phyloP scores from a whole-genome alignment of 768 basidiomycete species.

The Amyloporia xantha region DNA sequence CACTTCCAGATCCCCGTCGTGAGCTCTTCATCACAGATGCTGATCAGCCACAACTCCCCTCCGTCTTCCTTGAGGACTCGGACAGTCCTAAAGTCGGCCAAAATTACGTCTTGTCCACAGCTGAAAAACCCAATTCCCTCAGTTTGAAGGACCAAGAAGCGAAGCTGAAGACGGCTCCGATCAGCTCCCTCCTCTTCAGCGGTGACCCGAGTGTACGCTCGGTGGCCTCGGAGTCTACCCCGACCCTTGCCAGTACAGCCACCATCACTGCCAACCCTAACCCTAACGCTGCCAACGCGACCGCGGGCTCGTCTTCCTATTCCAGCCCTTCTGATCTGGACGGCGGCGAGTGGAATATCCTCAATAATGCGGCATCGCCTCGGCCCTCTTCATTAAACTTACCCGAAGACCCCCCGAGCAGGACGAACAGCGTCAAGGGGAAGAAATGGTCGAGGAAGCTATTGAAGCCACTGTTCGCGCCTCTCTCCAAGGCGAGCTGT shows the following conservation, averaged over 20 bases:
- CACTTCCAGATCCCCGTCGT: constrained; percentile 71
- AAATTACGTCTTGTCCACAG: constrained; percentile 13
- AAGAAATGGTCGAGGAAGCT: constrained; percentile 27
- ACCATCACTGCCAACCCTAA: constrained; percentile 4
- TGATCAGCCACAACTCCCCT: constrained; percentile 22
- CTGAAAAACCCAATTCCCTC: background rate
- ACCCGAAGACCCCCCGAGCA: constrained; percentile 10
- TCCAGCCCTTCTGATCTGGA: constrained; percentile 8
- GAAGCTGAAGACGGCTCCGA: constrained; percentile 20
- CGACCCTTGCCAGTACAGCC: constrained; percentile 7
- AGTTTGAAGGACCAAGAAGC: constrained; percentile 2
- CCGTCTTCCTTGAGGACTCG: constrained; percentile 23
- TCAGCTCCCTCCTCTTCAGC: constrained; percentile 14
- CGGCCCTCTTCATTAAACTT: constrained; percentile 10
- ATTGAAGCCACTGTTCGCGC: constrained; percentile 25
- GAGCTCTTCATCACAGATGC: constrained; percentile 31
- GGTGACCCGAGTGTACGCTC: constrained; percentile 11
- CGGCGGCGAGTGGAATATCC: constrained; percentile 16
- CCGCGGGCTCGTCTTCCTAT: constrained; percentile 6
- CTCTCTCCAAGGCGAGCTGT: constrained; percentile 1
- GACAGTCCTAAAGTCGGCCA: constrained; percentile 11
- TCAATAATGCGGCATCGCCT: constrained; percentile 12
- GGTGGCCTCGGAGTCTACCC: constrained; percentile 13
- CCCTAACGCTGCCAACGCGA: background rate
- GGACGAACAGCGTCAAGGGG: constrained; percentile 1